Percentiles rank a stretch among this genome's conserved stretches.
Conservation (phyloP, 306 rosid species). For the Coriaria nepalensis region DNA sequence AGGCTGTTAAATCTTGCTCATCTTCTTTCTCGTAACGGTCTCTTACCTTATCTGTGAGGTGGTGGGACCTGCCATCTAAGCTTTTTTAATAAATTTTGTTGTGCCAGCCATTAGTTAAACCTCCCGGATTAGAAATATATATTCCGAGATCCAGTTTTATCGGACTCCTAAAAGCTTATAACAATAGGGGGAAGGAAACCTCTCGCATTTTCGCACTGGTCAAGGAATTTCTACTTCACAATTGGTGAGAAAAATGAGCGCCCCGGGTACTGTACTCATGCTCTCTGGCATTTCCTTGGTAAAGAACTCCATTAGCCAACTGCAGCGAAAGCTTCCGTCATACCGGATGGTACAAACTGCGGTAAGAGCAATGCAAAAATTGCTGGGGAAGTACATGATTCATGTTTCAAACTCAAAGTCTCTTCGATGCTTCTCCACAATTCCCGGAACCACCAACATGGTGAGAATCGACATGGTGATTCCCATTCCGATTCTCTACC, state of each 20-base stretch:
- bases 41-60: no score
- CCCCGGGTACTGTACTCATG: constrained; percentile 73
- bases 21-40: no score
- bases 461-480: constrained; percentile 45
- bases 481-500: constrained; percentile 46
- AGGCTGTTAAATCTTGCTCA: no score
- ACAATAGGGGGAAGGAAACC: background rate
- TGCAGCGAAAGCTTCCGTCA: constrained; percentile 54
- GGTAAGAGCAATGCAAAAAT: constrained; percentile 41
- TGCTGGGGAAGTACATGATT: constrained; percentile 26
- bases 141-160: no score
- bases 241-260: constrained; percentile 46
- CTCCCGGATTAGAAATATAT: no score
- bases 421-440: constrained; percentile 42
- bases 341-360: constrained; percentile 43
- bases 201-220: constrained; percentile 17
- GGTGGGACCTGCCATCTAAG: no score
- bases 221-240: no score
- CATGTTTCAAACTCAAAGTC: constrained; percentile 26
- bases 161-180: no score
- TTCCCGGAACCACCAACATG: constrained; percentile 53
- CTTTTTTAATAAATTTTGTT: no score
- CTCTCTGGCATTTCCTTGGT: constrained; percentile 55
- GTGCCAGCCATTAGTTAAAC: no score
- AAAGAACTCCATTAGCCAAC: constrained; percentile 62